Evolutionary conservation across 2,329 filamentous ascomycete species (phyloP), one percentile per base, ranked within the genome.

Genomic region (Phyllosticta ampelicida): DNA sequence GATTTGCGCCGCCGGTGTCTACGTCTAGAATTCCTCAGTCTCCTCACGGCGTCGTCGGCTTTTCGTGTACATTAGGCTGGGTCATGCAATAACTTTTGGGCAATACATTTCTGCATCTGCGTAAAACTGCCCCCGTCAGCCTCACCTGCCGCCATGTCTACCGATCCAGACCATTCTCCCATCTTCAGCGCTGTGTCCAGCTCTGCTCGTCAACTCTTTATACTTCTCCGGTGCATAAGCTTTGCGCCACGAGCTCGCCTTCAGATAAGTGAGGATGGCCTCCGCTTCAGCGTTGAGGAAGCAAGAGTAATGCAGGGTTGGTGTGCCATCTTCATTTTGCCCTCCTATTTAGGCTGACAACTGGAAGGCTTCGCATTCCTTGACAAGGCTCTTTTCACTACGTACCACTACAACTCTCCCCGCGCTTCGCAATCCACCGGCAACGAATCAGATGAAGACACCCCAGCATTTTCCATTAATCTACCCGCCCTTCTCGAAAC

Each of bases 1-100:
- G 87, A 97, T 99, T 76, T 99, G 94, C 76, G 94, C 91, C 61
- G 94, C 94, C 71, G 94, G 94, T 72, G 94, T 99, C 70, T 97
- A 99, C 85, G 90, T 99, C 73, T 99, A 83, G 75, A 55, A 30
- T 29, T 65, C 66, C 65, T 61, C 61, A 63, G 26, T 63, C 60
- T 60, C 62, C 53, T 21, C 59, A 59, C 36, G 58, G 60, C 62
- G 66, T 66, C 66, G 68, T 69, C 60, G 62, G 65, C 61, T 52
- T 61, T 54, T 61, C 67, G 67, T 72, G 71, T 71, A 61, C 49
- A 59, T 63, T 71, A 58, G 49, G 53, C 61, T 65, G 65, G 67
- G 66, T 69, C 23, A 71, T 71, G 65, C 65, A 67, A 70, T 72
- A 71, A 67, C 59, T 64, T n/a, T n/a, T 63, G 58, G 56, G 58